A percentile compares a stretch with the other conserved stretches of the same genome.
These are phyloP conservation scores for Powellomyces hirtus DNA, from an alignment of 192 early-diverging fungal genomes.

Conservation along the genomic window DNA sequence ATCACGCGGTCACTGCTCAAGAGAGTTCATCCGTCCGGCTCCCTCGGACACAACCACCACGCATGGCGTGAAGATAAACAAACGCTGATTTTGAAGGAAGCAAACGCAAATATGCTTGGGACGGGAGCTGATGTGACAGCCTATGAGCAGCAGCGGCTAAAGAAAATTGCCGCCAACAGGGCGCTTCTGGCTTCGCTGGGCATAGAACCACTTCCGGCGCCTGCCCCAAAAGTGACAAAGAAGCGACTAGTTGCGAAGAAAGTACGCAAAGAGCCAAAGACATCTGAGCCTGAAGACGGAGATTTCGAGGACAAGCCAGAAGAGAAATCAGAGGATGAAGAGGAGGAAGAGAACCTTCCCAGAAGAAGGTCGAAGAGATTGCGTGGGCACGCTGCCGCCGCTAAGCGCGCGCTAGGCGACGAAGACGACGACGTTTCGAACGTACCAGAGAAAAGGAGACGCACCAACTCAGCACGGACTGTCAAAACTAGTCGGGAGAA, in stretches of 20 bases:
- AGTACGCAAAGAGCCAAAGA: neutral
- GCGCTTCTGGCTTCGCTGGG: conserved; percentile 7
- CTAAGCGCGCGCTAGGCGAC: neutral
- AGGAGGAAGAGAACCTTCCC: neutral
- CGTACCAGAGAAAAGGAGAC: neutral
- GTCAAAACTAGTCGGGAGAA: neutral
- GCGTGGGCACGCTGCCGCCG: neutral
- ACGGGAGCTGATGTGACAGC: too few species aligned
- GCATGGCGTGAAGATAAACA: too few species aligned
- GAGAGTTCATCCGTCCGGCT: too few species aligned
- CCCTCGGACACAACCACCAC: too few species aligned
- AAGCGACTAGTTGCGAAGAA: neutral
- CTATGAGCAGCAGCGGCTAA: conserved; percentile 6
- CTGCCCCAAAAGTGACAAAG: neutral
- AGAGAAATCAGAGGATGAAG: neutral
- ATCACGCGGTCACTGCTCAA: too few species aligned
- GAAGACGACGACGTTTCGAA: neutral
- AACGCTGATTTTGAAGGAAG: too few species aligned
- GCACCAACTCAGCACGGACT: neutral
- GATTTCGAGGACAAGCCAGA: neutral
- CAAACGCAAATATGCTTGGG: too few species aligned
- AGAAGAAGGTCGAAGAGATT: neutral
- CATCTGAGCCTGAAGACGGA: neutral
- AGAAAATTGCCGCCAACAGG: conserved; percentile 1
- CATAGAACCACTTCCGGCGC: neutral